Base-by-base conservation (phyloP, 177 flowering plant species). In the Vitis hybrid region DNA sequence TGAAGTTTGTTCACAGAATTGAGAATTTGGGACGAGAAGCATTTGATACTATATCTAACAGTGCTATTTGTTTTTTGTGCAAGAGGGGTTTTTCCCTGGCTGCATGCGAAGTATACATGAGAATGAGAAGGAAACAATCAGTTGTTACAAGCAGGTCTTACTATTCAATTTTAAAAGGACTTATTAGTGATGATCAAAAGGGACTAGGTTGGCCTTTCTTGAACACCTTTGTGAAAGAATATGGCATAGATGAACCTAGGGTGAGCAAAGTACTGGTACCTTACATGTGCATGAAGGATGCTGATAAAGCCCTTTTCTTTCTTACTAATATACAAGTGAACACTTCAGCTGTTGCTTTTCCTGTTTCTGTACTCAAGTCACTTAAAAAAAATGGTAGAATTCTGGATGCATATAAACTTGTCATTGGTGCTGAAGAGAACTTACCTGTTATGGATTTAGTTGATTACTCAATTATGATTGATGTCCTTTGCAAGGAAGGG, bases 401-500 rank as follows among this genome's bases (percentile, higher is more conserved):
- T 69, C 73, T 81, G 75, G 92, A 90, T 83, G 95, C 90, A 53
- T 82, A 84, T 80, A 74, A 78, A 59, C 87, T 94, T 64, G 61
- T 94, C 14, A 70, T 70, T 73, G 84, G 68, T 65, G 83, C 81
- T 27, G 81, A 72, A 54, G 79, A 77, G 58, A 67, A 59, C 68
- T 72, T 80, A 27, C 84, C 85, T 7, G 27, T 56, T 27, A 72
- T 84, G 77, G 81, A 86, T 80, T 82, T 88, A 60, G 81, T 88
- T 71, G 81, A 85, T 76, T 90, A 84, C 74, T 61, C 94, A 2
- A 73, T 81, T 48, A 52, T 93, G 52, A 77, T 92, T 62, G 81
- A 90, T 81, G 84, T 86, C 52, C 91, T 93, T 9, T 92, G 95
- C 82, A 93, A 90, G 70, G 86, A 66, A 74, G 97, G 92, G 13